Evolutionary conservation across 257 asterid species (phyloP).

Genomic region (Jasminum sambac): DNA sequence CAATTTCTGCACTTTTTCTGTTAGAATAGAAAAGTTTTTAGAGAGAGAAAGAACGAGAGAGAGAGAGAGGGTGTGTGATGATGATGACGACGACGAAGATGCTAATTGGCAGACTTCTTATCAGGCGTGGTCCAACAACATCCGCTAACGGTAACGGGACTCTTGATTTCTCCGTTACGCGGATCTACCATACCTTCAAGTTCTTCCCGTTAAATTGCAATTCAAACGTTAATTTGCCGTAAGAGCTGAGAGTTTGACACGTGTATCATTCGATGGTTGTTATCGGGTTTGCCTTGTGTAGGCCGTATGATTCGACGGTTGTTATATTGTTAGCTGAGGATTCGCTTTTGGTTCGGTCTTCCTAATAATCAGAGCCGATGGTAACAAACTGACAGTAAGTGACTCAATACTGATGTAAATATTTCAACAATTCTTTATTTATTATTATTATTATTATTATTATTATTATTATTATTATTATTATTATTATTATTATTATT

Average conservation of each 20-base stretch:
- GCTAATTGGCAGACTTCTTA: constrained; percentile 32
- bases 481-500: background rate
- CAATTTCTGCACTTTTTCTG: constrained; percentile 37
- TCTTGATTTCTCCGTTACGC: constrained; percentile 30
- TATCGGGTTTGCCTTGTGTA: constrained; percentile 22
- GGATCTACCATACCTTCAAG: constrained; percentile 34
- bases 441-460: background rate
- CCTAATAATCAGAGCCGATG: background rate
- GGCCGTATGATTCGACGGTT: constrained; percentile 22
- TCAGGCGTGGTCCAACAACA: constrained; percentile 16
- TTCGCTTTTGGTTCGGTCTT: background rate
- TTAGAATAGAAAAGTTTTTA: constrained; percentile 18
- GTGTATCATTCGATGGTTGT: constrained; percentile 13
- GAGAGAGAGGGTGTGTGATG: constrained; percentile 15
- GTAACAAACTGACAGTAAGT: background rate
- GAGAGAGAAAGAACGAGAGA: constrained; percentile 34
- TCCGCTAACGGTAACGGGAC: constrained; percentile 32
- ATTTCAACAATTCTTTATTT: background rate
- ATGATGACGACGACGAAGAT: constrained; percentile 40
- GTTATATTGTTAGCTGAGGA: background rate
- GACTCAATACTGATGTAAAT: no score
- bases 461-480: background rate
- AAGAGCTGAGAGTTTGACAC: constrained; percentile 20
- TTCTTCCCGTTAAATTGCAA: background rate
- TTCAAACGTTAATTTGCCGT: background rate